phyloP scores from a whole-genome alignment of 768 basidiomycete species.

The Tylopilus intermedius region DNA sequence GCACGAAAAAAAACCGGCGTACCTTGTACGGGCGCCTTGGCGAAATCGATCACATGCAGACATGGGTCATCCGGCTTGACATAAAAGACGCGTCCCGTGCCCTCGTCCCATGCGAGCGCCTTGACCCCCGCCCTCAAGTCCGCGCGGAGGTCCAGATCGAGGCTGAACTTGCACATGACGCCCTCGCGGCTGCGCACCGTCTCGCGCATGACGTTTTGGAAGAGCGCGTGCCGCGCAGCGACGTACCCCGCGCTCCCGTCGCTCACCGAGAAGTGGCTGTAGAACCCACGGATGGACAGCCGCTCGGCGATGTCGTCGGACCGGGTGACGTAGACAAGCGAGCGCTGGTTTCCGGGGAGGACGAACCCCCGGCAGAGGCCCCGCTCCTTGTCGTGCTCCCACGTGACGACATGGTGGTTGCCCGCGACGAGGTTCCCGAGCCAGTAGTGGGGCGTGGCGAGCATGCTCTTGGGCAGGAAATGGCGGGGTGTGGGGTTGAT shows the following conservation, averaged over 20 bases:
- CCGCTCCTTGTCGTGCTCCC: slow-evolving; percentile 22
- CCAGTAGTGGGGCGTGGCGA: slow-evolving; percentile 27
- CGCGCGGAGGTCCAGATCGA: slow-evolving; percentile 14
- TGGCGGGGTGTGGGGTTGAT: slow-evolving; percentile 25
- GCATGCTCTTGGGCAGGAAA: slow-evolving; percentile 21
- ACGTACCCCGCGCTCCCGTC: slow-evolving; percentile 25
- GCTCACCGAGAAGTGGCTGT: slow-evolving; percentile 35
- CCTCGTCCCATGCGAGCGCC: slow-evolving; percentile 64
- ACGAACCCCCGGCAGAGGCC: slow-evolving; percentile 27
- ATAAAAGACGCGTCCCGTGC: slow-evolving; percentile 54
- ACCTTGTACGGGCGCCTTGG: slow-evolving; percentile 34
- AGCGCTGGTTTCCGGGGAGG: slow-evolving; percentile 30
- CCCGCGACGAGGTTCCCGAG: slow-evolving; percentile 23
- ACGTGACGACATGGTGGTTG: slow-evolving; percentile 25
- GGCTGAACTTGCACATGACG: slow-evolving; percentile 25
- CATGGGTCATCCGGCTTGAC: slow-evolving; percentile 37
- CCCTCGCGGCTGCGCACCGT: slow-evolving; percentile 12
- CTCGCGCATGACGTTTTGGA: slow-evolving; percentile 22
- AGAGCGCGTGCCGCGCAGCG: slow-evolving; percentile 15
- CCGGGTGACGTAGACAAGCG: slow-evolving; percentile 28
- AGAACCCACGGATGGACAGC: slow-evolving; percentile 28
- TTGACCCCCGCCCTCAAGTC: slow-evolving; percentile 32
- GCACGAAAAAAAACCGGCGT: background rate
- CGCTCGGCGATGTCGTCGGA: slow-evolving; percentile 24
- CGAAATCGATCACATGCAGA: slow-evolving; percentile 49